phyloP scores from a whole-genome alignment of 2,329 filamentous ascomycete species.

The Cordyceps fumosorosea region DNA sequence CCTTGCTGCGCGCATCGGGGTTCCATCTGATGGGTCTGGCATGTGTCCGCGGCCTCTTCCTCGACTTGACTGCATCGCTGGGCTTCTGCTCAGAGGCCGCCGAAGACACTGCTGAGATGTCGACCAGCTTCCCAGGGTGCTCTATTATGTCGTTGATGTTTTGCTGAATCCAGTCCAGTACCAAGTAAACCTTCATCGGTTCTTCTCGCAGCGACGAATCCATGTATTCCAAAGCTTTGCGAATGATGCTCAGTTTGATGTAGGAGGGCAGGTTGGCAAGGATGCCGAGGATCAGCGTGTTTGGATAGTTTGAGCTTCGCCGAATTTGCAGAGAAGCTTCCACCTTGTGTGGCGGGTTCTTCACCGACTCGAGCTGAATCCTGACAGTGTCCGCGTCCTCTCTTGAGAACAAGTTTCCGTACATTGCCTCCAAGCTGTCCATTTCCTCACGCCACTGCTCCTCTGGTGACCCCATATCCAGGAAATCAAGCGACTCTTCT shows the following conservation, averaged over 20 bases:
- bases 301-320: slow-evolving; percentile 68
- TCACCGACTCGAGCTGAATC: slow-evolving; percentile 56
- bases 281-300: slow-evolving; percentile 61
- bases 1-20: slow-evolving; percentile 51
- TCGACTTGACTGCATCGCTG: slow-evolving; percentile 21
- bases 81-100: slow-evolving; percentile 51
- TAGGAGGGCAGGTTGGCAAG: slow-evolving; percentile 74
- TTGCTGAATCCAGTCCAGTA: slow-evolving; percentile 87
- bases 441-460: slow-evolving; percentile 82
- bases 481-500: slow-evolving; percentile 34
- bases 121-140: slow-evolving; percentile 73
- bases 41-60: slow-evolving; percentile 34
- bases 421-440: slow-evolving; percentile 77
- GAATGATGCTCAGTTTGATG: slow-evolving; percentile 82
- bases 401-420: slow-evolving; percentile 63
- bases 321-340: slow-evolving; percentile 59
- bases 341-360: slow-evolving; percentile 44
- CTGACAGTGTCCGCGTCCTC: slow-evolving; percentile 59
- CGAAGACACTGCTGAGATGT: slow-evolving; percentile 73
- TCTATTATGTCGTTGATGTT: slow-evolving; percentile 78
- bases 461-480: slow-evolving; percentile 45
- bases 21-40: slow-evolving; percentile 59
- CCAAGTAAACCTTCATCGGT: slow-evolving; percentile 81
- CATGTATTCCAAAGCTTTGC: slow-evolving; percentile 67
- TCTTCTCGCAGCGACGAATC: slow-evolving; percentile 67